These are phyloP conservation scores for Trichoderma gamsii DNA, from an alignment of 495 filamentous ascomycete genomes.

Conservation along the genomic window DNA sequence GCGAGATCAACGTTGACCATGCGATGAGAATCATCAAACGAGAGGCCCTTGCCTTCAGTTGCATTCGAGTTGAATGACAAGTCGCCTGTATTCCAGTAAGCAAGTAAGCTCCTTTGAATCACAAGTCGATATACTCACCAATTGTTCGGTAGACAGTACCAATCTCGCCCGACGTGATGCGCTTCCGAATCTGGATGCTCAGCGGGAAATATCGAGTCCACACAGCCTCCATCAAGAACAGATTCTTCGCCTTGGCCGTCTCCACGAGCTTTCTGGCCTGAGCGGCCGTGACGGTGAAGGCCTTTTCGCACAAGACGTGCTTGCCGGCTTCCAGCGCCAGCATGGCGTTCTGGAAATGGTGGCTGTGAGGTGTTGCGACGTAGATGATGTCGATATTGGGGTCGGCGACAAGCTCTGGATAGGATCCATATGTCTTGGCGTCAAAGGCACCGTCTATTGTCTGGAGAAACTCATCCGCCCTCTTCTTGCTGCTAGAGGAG, in stretches of 20 bases:
- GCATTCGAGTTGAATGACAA: conserved; percentile 40
- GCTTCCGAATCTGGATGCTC: conserved; percentile 64
- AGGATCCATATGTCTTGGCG: conserved; percentile 74
- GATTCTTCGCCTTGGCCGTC: conserved; percentile 67
- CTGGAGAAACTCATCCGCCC: conserved; percentile 66
- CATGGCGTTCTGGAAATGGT: conserved; percentile 90
- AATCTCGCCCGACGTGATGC: conserved; percentile 62
- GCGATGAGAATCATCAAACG: conserved; percentile 54
- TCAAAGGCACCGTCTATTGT: conserved; percentile 55
- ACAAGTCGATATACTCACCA: conserved; percentile 31
- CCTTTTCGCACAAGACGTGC: conserved; percentile 88
- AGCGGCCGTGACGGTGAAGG: conserved; percentile 81
- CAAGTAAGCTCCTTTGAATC: conserved; percentile 5
- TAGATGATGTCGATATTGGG: conserved; percentile 81
- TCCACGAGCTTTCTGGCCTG: conserved; percentile 71
- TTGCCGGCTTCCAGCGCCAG: conserved; percentile 77
- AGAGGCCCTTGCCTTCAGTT: conserved; percentile 32
- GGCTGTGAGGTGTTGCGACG: conserved; percentile 89
- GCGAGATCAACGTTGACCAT: conserved; percentile 86
- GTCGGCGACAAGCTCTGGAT: conserved; percentile 71
- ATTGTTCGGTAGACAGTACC: conserved; percentile 71
- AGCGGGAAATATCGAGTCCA: conserved; percentile 93
- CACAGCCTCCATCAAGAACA: conserved; percentile 95
- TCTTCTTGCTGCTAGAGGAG: conserved; percentile 64
- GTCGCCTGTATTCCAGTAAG: conserved; percentile 46